These are phyloP conservation scores for Coniosporium apollinis DNA, from an alignment of 495 filamentous ascomycete species.

Conservation along the genomic window DNA sequence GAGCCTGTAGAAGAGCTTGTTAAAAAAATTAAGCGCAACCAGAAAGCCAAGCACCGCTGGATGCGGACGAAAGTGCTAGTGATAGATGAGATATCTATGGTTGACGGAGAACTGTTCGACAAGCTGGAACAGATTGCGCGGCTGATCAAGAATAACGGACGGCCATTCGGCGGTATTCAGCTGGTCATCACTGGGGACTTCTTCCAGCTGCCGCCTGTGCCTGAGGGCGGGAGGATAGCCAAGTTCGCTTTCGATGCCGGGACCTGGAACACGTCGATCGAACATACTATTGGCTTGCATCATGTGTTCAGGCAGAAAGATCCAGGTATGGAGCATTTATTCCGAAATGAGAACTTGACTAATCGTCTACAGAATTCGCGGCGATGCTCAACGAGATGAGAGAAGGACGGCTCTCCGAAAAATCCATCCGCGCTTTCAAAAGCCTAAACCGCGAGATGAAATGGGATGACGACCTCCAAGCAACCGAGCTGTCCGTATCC, in stretches of 20 bases:
- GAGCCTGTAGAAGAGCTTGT: conserved; percentile 67
- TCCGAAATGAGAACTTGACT: too few relatives aligned
- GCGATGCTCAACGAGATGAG: conserved; percentile 96
- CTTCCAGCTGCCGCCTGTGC: conserved; percentile 90
- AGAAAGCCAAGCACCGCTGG: conserved; percentile 79
- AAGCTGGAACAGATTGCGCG: conserved; percentile 87
- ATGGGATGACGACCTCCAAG: conserved; percentile 62
- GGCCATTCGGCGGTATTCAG: conserved; percentile 91
- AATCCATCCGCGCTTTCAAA: conserved; percentile 55
- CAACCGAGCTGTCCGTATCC: conserved; percentile 62
- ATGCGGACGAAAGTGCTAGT: conserved; percentile 70
- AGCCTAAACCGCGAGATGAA: conserved; percentile 49
- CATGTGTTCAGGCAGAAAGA: conserved; percentile 94
- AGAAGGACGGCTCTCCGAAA: conserved; percentile 54
- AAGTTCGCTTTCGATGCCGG: conserved; percentile 88
- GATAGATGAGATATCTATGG: conserved; percentile 96
- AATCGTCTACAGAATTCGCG: conserved; percentile 47
- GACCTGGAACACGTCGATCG: conserved; percentile 80
- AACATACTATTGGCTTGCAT: conserved; percentile 89
- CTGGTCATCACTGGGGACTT: conserved; percentile 93
- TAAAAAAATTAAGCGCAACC: conserved; percentile 79
- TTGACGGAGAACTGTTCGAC: conserved; percentile 92
- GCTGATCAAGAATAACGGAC: conserved; percentile 63
- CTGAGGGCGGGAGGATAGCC: conserved; percentile 51
- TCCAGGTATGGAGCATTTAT: conserved; percentile 56